A percentile compares a stretch with the other conserved stretches of the same genome.
Conservation (phyloP, 345 rosid species). For the Lenwebbia sp. region DNA sequence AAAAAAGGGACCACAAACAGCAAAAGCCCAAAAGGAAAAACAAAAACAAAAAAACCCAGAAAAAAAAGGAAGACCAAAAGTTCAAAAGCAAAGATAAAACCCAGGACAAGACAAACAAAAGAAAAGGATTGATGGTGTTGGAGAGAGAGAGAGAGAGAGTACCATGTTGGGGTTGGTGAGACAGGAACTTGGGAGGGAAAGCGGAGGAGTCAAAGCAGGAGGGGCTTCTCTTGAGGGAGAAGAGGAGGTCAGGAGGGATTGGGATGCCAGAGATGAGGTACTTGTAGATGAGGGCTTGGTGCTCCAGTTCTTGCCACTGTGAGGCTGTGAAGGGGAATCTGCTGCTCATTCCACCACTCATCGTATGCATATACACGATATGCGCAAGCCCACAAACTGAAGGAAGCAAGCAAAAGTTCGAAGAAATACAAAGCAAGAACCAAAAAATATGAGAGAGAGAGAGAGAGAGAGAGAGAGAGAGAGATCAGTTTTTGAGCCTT, state of each 20-base stretch:
- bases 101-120: background rate
- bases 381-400: background rate
- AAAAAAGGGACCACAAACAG: background rate
- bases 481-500: background rate
- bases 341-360: constrained; percentile 10
- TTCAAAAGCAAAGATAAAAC: background rate
- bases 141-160: background rate
- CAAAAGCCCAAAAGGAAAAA: background rate
- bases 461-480: background rate
- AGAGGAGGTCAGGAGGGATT: constrained; percentile 77
- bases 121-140: background rate
- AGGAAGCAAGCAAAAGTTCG: background rate
- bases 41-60: background rate
- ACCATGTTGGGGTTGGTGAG: constrained; percentile 50
- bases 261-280: constrained; percentile 68
- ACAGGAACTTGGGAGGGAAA: constrained; percentile 30
- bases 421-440: background rate
- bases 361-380: constrained; percentile 12
- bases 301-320: constrained; percentile 93
- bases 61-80: background rate
- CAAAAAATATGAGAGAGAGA: background rate
- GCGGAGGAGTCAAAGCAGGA: constrained; percentile 30
- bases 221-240: constrained; percentile 50
- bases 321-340: constrained; percentile 67
- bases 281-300: constrained; percentile 76